Conservation (phyloP, 2,329 filamentous ascomycete species). For the Diplodia intermedia region DNA sequence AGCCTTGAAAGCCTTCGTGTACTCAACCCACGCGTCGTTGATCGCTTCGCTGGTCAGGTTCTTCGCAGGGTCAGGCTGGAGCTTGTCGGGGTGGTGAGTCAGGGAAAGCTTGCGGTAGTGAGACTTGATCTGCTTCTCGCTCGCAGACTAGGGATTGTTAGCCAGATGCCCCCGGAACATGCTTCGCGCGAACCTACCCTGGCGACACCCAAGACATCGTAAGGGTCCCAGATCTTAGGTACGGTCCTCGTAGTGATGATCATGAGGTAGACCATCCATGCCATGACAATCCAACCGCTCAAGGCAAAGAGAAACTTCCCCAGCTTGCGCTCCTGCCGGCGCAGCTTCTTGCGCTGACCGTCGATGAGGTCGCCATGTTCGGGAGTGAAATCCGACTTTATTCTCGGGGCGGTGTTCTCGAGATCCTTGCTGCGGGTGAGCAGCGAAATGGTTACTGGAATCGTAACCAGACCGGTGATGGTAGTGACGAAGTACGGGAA, state of each 20-base stretch:
- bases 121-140: conserved; percentile 89
- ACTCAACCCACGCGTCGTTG: conserved; percentile 89
- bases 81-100: conserved; percentile 92
- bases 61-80: conserved; percentile 78
- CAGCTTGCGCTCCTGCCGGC: conserved; percentile 85
- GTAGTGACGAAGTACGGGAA: conserved; percentile 99
- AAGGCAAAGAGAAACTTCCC: conserved; percentile 82
- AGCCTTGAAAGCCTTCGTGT: conserved; percentile 97
- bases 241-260: conserved; percentile 73
- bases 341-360: conserved; percentile 81
- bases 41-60: conserved; percentile 87
- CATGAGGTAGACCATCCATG: conserved; percentile 91
- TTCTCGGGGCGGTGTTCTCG: conserved; percentile 80
- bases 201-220: conserved; percentile 87
- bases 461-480: conserved; percentile 82
- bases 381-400: conserved; percentile 80
- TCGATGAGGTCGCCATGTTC: conserved; percentile 85
- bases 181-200: conserved; percentile 62
- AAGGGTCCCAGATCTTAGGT: conserved; percentile 92
- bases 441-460: conserved; percentile 88
- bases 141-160: conserved; percentile 66
- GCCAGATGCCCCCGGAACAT: conserved; percentile 37
- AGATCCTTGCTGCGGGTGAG: conserved; percentile 80
- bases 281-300: conserved; percentile 82
- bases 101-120: conserved; percentile 87